Conservation (phyloP, 2,329 filamentous ascomycete species). For the Cadophora malorum region DNA sequence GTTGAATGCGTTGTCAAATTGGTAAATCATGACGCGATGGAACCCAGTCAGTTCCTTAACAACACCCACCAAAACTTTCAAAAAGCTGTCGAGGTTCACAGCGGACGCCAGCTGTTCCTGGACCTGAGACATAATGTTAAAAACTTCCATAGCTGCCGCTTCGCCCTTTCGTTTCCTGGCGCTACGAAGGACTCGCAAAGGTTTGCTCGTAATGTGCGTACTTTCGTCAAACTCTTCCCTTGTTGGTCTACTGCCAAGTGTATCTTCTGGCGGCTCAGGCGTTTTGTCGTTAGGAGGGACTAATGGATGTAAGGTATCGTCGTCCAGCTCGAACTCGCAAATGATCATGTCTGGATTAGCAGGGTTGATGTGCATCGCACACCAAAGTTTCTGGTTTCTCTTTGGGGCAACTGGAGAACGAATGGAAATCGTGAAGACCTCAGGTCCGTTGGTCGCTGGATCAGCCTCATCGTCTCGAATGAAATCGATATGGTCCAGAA, state of each 20-base stretch:
- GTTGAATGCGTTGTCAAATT: slow-evolving; percentile 84
- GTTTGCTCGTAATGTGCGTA: slow-evolving; percentile 76
- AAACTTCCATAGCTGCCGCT: slow-evolving; percentile 85
- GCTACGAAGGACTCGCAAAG: slow-evolving; percentile 76
- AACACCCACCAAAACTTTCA: slow-evolving; percentile 84
- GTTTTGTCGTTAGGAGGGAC: slow-evolving; percentile 65
- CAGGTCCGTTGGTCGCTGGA: slow-evolving; percentile 76
- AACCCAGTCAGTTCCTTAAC: slow-evolving; percentile 91
- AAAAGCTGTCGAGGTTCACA: slow-evolving; percentile 71
- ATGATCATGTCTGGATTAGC: slow-evolving; percentile 74
- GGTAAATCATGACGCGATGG: slow-evolving; percentile 91
- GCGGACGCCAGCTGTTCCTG: slow-evolving; percentile 84
- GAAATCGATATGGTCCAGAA: slow-evolving; percentile 88
- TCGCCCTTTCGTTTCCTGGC: slow-evolving; percentile 78
- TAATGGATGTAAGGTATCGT: slow-evolving; percentile 73
- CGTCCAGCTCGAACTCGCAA: slow-evolving; percentile 88
- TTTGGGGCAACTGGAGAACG: slow-evolving; percentile 54
- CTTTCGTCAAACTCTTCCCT: slow-evolving; percentile 76
- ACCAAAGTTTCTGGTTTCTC: slow-evolving; percentile 77
- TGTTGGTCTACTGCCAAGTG: slow-evolving; percentile 74
- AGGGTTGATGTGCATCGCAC: slow-evolving; percentile 79
- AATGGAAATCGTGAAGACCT: slow-evolving; percentile 83
- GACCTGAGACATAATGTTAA: slow-evolving; percentile 90
- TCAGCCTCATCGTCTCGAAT: slow-evolving; percentile 84
- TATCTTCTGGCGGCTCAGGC: slow-evolving; percentile 73